These are phyloP conservation scores for Trichoderma sp. DNA, from an alignment of 2,329 filamentous ascomycete species.

Conservation along the genomic window DNA sequence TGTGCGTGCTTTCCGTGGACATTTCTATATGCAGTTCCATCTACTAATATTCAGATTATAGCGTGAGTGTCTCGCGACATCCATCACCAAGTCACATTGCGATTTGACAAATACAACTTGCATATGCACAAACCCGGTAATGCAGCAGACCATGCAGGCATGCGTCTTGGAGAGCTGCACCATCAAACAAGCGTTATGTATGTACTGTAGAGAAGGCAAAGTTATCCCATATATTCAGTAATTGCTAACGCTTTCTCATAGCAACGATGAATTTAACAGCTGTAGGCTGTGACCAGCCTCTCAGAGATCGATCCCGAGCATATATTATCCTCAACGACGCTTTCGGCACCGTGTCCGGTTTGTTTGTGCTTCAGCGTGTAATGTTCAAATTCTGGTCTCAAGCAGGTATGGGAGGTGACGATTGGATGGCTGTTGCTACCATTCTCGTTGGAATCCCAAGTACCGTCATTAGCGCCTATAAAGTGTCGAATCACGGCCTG, in stretches of 20 bases:
- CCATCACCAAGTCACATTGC: slow-evolving; percentile 34
- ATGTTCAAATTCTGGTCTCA: slow-evolving; percentile 39
- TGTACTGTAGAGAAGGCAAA: slow-evolving; percentile 7
- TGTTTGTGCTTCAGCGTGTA: slow-evolving; percentile 48
- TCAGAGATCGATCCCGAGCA: slow-evolving; percentile 37
- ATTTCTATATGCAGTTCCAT: neutral
- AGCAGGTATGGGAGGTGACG: slow-evolving; percentile 42
- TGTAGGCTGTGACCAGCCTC: slow-evolving; percentile 27
- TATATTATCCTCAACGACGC: slow-evolving; percentile 39
- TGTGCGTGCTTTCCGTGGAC: slow-evolving; percentile 29
- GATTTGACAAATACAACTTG: slow-evolving; percentile 34
- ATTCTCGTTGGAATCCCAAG: slow-evolving; percentile 33
- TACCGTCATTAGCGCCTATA: slow-evolving; percentile 36
- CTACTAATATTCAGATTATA: slow-evolving; percentile 17
- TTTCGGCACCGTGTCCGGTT: slow-evolving; percentile 40
- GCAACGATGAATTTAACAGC: slow-evolving; percentile 34
- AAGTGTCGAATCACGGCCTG: slow-evolving; percentile 44
- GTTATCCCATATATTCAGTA: no score
- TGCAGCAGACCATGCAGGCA: slow-evolving; percentile 32
- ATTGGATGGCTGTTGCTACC: slow-evolving; percentile 37
- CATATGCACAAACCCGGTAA: slow-evolving; percentile 35
- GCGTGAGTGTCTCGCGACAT: slow-evolving; percentile 33
- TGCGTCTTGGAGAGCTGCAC: slow-evolving; percentile 37
- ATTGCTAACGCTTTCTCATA: slow-evolving; percentile 10
- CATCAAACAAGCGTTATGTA: slow-evolving; percentile 38